Conservation (phyloP, 768 basidiomycete genomes). For the Brasilioporus rufonigricans region DNA sequence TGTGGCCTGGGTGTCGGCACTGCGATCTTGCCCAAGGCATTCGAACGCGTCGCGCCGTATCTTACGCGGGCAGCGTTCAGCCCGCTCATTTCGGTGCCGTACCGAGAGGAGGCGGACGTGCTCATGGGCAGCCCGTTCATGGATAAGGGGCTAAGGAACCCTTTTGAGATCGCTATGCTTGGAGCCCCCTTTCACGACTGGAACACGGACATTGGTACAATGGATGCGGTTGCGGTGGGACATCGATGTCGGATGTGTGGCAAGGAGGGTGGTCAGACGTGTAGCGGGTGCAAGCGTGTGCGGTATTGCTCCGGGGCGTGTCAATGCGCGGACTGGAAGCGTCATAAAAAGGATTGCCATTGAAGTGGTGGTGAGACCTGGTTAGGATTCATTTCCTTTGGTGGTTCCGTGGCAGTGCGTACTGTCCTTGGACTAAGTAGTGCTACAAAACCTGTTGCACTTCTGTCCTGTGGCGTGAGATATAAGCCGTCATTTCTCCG, state of each 20-base stretch:
- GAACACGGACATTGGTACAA: too few relatives aligned
- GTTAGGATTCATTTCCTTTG: too few relatives aligned
- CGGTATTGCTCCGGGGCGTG: not conserved
- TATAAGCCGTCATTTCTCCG: too few relatives aligned
- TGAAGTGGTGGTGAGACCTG: too few relatives aligned
- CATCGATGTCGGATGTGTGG: not conserved
- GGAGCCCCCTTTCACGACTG: too few relatives aligned
- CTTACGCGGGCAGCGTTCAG: constrained; percentile 51
- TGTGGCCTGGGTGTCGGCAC: constrained; percentile 18
- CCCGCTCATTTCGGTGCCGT: constrained; percentile 52
- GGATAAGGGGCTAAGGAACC: not conserved
- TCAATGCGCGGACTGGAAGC: not conserved
- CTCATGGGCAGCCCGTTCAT: not conserved
- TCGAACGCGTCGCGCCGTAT: constrained; percentile 39
- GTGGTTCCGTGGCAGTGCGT: too few relatives aligned
- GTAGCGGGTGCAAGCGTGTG: not conserved
- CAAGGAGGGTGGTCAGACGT: not conserved
- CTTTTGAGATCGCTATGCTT: not conserved
- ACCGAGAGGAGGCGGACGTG: constrained; percentile 34
- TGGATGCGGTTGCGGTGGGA: too few relatives aligned
- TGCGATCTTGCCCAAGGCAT: constrained; percentile 22
- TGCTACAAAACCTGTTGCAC: too few relatives aligned
- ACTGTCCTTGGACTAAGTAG: too few relatives aligned
- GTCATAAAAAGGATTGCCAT: not conserved
- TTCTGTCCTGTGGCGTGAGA: too few relatives aligned